These are phyloP conservation scores for Lactarius tabidus DNA, from an alignment of 768 basidiomycete genomes.

Conservation along the genomic window DNA sequence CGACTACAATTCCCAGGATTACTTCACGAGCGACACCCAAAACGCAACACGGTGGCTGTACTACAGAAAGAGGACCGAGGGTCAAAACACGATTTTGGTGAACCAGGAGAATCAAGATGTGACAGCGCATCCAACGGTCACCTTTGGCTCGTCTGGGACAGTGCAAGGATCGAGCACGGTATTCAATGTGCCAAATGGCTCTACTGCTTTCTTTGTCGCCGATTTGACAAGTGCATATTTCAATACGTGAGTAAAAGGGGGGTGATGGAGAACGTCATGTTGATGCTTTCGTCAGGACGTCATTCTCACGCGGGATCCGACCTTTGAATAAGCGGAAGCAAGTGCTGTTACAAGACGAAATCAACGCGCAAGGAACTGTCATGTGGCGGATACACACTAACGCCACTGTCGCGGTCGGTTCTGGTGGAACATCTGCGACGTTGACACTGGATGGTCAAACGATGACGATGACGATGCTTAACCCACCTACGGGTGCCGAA, in stretches of 20 bases:
- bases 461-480: constrained; percentile 61
- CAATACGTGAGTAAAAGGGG: constrained; percentile 50
- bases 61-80: constrained; percentile 95
- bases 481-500: constrained; percentile 57
- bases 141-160: constrained; percentile 50
- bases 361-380: constrained; percentile 52
- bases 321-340: constrained; percentile 79
- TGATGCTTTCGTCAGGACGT: constrained; percentile 41
- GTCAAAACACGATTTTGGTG: constrained; percentile 91
- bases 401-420: constrained; percentile 62
- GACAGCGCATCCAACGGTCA: constrained; percentile 51
- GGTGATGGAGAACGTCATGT: not conserved
- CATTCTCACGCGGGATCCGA: constrained; percentile 82
- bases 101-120: constrained; percentile 78
- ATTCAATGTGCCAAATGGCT: constrained; percentile 52
- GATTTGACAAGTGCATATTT: constrained; percentile 77
- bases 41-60: constrained; percentile 76
- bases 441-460: constrained; percentile 67
- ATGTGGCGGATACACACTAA: constrained; percentile 98
- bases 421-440: constrained; percentile 61
- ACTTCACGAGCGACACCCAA: constrained; percentile 77
- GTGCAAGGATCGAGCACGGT: constrained; percentile 85
- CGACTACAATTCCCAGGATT: constrained; percentile 70
- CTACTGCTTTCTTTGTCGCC: constrained; percentile 78
- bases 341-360: constrained; percentile 91